Base-by-base conservation (phyloP, 192 early-diverging fungal species). In the Helicostylum pulchrum region DNA sequence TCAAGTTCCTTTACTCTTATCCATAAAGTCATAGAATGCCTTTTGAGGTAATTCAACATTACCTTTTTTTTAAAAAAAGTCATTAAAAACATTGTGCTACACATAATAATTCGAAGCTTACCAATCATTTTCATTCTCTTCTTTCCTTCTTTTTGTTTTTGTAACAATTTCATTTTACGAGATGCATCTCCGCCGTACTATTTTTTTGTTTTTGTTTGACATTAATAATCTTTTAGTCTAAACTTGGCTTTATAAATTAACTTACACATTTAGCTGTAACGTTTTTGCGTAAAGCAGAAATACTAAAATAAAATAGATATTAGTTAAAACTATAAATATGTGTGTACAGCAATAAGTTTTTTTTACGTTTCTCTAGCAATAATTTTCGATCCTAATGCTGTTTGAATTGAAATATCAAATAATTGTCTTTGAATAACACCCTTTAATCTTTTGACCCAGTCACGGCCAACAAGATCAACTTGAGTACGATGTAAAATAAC, bases 131-230 rank as follows among this genome's bases (percentile, higher is more conserved):
- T 85, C 91, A 96, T 92, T 48, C 89, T 80, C 81, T 97, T 97
- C 82, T 99, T 99, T 58, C 94, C 95, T 56, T 89, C 94, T 78
- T 96, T 96, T 78, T 95, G 93, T 60, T 90, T 91, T 54, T 95
- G 88, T 62, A 99, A 71, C 48, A 99, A 83, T 78, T 99, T 99
- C 96, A 97, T 99, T 76, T 95, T 96, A 23, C 96, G 85, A 2
- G 95, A 92, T 12, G 94, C 86, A 78, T 99, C 96, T 17, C 96
- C 96, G 20, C 96, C 95, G 67, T 99, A 99, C 80, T 86, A 50
- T 20, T 14, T 39, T n/a, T n/a, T n/a, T n/a, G n/a, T n/a, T n/a
- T n/a, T n/a, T n/a, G n/a, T n/a, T n/a, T 19, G 26, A 65, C 46
- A 17, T 20, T 32, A 2, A 64, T 49, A 54, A n/a, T 44, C 2